phyloP scores from a whole-genome alignment of 176 grass and related monocot species.

The Areca catechu region DNA sequence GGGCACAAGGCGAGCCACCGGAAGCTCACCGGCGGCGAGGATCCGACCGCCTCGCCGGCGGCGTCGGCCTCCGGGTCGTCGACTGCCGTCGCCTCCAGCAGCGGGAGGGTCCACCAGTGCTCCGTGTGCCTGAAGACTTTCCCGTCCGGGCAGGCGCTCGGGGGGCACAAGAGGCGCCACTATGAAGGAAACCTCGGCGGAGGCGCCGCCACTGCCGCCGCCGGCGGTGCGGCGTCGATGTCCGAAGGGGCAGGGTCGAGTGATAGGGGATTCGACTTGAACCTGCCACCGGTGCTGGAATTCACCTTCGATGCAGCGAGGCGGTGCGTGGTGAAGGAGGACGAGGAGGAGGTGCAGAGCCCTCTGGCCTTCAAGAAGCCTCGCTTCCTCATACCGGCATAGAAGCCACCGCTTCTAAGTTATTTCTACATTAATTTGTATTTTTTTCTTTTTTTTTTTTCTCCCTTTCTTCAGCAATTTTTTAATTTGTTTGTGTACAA shows the following conservation, averaged over 20 bases:
- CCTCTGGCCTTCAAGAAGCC: conserved; percentile 80
- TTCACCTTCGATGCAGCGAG: conserved; percentile 7
- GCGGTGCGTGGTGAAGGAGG: conserved; percentile 22
- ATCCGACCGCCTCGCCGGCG: background rate
- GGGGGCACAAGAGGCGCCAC: conserved; percentile 86
- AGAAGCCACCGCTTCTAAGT: too few relatives aligned
- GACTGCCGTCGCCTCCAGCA: background rate
- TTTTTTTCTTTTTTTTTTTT: too few relatives aligned
- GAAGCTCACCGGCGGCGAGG: conserved; percentile 13
- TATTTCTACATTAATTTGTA: too few relatives aligned
- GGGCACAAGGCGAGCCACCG: conserved; percentile 93
- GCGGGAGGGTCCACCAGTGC: conserved; percentile 43
- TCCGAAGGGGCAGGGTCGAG: background rate
- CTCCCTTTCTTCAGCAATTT: too few relatives aligned
- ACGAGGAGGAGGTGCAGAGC: conserved; percentile 79
- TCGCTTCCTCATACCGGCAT: conserved; percentile 52
- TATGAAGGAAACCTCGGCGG: conserved; percentile 66
- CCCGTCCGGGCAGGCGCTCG: conserved; percentile 73
- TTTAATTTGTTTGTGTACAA: too few relatives aligned
- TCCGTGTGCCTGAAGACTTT: conserved; percentile 68
- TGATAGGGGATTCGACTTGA: conserved; percentile 50
- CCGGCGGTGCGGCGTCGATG: background rate
- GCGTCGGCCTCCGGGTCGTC: conserved; percentile 24
- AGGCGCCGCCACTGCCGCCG: conserved; percentile 9
- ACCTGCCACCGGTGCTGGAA: conserved; percentile 53